These are phyloP conservation scores for Saccharomyces hybrid DNA, from an alignment of 1,139 yeast genomes.

Conservation along the genomic window DNA sequence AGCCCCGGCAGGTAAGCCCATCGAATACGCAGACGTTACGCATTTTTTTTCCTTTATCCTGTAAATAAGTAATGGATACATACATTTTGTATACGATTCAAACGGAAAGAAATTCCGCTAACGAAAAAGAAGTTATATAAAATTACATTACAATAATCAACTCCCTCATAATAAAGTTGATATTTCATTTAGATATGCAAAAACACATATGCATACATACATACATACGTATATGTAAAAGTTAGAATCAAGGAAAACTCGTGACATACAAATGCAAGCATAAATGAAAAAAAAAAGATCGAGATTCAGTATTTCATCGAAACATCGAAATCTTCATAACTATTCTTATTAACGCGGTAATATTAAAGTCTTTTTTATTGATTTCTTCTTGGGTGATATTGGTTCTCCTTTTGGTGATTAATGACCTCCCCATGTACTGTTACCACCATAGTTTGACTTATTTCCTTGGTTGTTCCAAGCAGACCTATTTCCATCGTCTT, in stretches of 20 bases:
- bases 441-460: conserved; percentile 22
- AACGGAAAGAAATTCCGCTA: neutral
- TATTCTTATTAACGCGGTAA: conserved; percentile 2
- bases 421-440: conserved; percentile 27
- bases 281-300: neutral
- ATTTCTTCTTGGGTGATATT: neutral
- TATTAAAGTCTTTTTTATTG: neutral
- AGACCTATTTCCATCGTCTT: conserved; percentile 33
- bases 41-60: neutral
- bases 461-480: conserved; percentile 36
- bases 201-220: neutral
- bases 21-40: conserved; percentile 15
- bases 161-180: neutral
- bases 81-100: neutral
- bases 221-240: neutral
- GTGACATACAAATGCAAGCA: neutral
- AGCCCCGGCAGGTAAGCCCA: conserved; percentile 6
- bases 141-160: conserved; percentile 1
- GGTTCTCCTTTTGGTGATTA: conserved; percentile 2
- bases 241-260: neutral
- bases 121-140: neutral
- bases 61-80: neutral
- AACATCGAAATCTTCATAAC: neutral
- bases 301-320: neutral
- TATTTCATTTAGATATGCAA: neutral